These are phyloP conservation scores for Amanita jacksonii DNA, from an alignment of 768 basidiomycete species.

Conservation along the genomic window DNA sequence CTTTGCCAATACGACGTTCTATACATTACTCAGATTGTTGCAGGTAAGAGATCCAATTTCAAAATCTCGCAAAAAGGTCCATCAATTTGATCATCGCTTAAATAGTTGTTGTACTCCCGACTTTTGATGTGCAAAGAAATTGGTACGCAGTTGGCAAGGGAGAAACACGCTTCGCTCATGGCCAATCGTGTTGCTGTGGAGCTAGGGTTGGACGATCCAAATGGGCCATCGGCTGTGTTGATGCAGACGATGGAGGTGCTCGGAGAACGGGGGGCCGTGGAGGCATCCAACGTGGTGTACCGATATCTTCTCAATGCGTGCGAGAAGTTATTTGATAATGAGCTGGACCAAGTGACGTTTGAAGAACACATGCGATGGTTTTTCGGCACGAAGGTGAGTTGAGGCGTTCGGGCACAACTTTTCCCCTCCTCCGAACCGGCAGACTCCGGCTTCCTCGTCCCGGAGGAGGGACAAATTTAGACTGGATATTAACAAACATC, in stretches of 20 bases:
- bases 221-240: constrained; percentile 61
- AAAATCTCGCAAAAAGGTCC: not conserved
- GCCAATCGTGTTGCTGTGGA: constrained; percentile 78
- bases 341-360: constrained; percentile 85
- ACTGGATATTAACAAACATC: constrained; percentile 16
- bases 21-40: constrained; percentile 77
- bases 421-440: no score
- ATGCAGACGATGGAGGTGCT: constrained; percentile 56
- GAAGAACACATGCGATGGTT: constrained; percentile 96
- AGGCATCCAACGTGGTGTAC: constrained; percentile 66
- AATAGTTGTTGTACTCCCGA: constrained; percentile 89
- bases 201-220: constrained; percentile 79
- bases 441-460: no score
- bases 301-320: constrained; percentile 82
- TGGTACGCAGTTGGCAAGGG: constrained; percentile 57
- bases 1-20: constrained; percentile 90
- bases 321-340: constrained; percentile 89
- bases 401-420: no score
- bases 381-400: constrained; percentile 80
- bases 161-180: constrained; percentile 55
- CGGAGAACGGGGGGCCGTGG: constrained; percentile 36
- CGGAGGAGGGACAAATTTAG: no score
- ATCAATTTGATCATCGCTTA: constrained; percentile 6
- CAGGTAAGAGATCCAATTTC: constrained; percentile 46
- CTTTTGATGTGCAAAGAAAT: constrained; percentile 79